Evolutionary conservation across 2,329 filamentous ascomycete genomes (phyloP).

Genomic region (Phoma herbarum): DNA sequence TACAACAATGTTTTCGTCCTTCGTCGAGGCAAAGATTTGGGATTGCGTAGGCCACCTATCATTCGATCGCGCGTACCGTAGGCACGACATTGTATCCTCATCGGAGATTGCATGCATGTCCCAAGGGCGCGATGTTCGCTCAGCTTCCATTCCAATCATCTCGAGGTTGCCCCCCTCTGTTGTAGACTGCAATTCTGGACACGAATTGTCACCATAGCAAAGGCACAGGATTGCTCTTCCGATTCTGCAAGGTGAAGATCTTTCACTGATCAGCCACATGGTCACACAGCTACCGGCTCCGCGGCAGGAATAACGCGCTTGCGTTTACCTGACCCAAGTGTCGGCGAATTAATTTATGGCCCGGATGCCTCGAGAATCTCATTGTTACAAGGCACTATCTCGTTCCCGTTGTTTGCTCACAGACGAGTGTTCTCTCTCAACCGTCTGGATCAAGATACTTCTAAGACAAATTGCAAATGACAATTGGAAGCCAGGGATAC

Average conservation of each 20-base stretch:
- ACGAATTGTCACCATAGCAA: not conserved
- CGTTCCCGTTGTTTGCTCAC: too few relatives aligned
- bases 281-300: constrained; percentile 8
- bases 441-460: too few relatives aligned
- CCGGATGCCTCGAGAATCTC: too few relatives aligned
- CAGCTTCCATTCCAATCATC: not conserved
- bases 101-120: too few relatives aligned
- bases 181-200: not conserved
- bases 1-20: constrained; percentile 7
- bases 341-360: not conserved
- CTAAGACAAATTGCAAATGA: too few relatives aligned
- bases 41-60: not conserved
- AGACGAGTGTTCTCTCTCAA: too few relatives aligned
- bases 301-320: constrained; percentile 11
- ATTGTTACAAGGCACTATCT: too few relatives aligned
- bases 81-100: not conserved
- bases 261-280: constrained; percentile 12
- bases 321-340: not conserved
- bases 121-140: too few relatives aligned
- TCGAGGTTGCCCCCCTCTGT: not conserved
- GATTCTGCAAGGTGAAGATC: constrained; percentile 18
- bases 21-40: not conserved
- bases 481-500: too few relatives aligned
- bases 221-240: not conserved
- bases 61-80: not conserved